Percentiles rank a stretch among this genome's conserved stretches.
phyloP scores from a whole-genome alignment of 495 filamentous ascomycete species.

The Podospora tetraspora region DNA sequence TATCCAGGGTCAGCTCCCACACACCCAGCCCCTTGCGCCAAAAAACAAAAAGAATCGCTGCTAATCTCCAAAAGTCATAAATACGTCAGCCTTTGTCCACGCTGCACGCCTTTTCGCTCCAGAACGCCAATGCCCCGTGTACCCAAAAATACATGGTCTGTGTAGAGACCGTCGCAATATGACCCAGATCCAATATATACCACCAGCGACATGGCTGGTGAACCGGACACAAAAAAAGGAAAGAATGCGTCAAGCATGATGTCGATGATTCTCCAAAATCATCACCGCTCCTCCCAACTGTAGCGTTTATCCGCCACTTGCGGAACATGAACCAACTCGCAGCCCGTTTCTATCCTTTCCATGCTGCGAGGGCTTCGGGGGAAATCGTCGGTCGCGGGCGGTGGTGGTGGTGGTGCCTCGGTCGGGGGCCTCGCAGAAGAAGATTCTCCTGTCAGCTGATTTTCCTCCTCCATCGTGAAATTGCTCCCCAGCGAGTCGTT shows the following conservation, averaged over 20 bases:
- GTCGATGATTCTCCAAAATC: neutral
- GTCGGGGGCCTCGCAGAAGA: slow-evolving; percentile 12
- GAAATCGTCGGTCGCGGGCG: slow-evolving; percentile 13
- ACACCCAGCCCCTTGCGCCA: neutral
- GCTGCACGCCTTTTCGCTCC: neutral
- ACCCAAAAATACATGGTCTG: neutral
- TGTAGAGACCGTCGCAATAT: neutral
- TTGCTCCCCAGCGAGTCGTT: slow-evolving; percentile 47
- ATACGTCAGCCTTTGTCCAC: neutral
- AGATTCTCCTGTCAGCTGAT: slow-evolving; percentile 18
- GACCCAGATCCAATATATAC: slow-evolving; percentile 8
- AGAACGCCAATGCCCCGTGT: neutral
- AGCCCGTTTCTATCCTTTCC: slow-evolving; percentile 35
- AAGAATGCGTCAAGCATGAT: slow-evolving; percentile 14
- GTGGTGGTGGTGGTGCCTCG: slow-evolving; percentile 4
- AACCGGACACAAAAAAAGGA: neutral
- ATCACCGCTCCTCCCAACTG: slow-evolving; percentile 40
- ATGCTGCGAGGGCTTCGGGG: slow-evolving; percentile 33
- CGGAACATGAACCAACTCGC: slow-evolving; percentile 47
- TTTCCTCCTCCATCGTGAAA: slow-evolving; percentile 46
- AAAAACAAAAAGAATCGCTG: neutral
- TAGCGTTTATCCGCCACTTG: slow-evolving; percentile 47
- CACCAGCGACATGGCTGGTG: neutral
- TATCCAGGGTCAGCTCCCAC: neutral
- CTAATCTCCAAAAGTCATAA: neutral